Evolutionary conservation across 768 basidiomycete genomes (phyloP).

Genomic region (Pleurotus pulmonarius): DNA sequence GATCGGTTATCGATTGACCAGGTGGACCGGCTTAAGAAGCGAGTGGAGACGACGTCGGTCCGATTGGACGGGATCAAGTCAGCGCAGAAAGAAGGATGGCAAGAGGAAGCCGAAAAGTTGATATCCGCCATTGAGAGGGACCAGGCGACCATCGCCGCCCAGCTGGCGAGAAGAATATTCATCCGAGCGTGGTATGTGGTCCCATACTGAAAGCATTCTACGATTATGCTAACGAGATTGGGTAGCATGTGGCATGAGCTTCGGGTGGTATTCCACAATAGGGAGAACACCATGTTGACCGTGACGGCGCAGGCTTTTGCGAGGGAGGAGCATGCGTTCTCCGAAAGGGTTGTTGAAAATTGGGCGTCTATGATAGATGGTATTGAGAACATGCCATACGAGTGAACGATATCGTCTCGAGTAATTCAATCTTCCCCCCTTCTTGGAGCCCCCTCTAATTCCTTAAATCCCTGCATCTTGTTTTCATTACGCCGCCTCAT

Average conservation of each 20-base stretch:
- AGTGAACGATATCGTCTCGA: slow-evolving; percentile 33
- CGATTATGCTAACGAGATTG: background rate
- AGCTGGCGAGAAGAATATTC: slow-evolving; percentile 78
- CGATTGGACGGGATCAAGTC: slow-evolving; percentile 75
- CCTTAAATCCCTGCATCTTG: too few species aligned
- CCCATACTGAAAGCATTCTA: slow-evolving; percentile 5
- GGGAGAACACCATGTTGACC: slow-evolving; percentile 80
- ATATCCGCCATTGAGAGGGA: slow-evolving; percentile 77
- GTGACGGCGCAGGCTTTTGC: slow-evolving; percentile 71
- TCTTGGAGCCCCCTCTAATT: too few species aligned
- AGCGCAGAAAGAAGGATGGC: slow-evolving; percentile 78
- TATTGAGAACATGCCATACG: slow-evolving; percentile 82
- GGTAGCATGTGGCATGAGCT: slow-evolving; percentile 92
- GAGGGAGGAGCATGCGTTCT: slow-evolving; percentile 67
- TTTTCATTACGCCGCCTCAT: too few species aligned
- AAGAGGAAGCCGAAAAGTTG: slow-evolving; percentile 78
- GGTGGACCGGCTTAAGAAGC: slow-evolving; percentile 84
- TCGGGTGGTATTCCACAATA: slow-evolving; percentile 87
- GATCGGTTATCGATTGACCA: slow-evolving; percentile 88
- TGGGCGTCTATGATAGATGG: slow-evolving; percentile 74
- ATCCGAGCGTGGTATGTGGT: slow-evolving; percentile 74
- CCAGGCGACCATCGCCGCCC: slow-evolving; percentile 71
- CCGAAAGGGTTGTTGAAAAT: slow-evolving; percentile 57
- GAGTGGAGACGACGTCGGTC: slow-evolving; percentile 69
- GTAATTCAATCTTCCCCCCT: too few species aligned